Conservation (phyloP, 1,284 basidiomycete genomes). For the Ceratorhiza oryzae-sativae region DNA sequence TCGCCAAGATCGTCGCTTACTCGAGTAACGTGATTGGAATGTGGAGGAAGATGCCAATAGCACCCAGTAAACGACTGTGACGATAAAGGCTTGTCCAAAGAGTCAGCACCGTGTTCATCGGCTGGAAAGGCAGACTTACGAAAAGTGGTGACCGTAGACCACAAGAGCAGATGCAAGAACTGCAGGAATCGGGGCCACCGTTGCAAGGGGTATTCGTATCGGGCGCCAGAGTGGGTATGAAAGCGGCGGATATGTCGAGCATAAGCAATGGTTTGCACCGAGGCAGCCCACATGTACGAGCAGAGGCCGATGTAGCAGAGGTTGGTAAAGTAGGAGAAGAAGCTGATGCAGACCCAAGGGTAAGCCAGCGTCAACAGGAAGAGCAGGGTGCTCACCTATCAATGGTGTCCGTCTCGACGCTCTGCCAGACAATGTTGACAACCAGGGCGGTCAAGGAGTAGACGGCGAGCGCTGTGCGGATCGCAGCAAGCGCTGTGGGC, state of each 20-base stretch:
- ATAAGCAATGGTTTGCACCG: constrained; percentile 62
- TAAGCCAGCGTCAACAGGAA: not conserved
- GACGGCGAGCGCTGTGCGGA: constrained; percentile 60
- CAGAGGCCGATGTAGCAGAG: constrained; percentile 67
- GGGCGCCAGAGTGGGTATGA: constrained; percentile 18
- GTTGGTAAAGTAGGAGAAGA: constrained; percentile 68
- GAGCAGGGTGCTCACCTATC: constrained; percentile 43
- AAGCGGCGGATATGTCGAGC: constrained; percentile 45
- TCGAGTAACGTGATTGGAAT: constrained; percentile 52
- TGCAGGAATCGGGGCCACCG: constrained; percentile 65
- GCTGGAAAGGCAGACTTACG: constrained; percentile 57
- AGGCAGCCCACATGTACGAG: constrained; percentile 67
- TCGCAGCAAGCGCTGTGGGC: constrained; percentile 55
- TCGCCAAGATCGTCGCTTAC: constrained; percentile 17
- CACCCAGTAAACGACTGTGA: constrained; percentile 72
- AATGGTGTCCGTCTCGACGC: constrained; percentile 48
- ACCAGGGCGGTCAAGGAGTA: constrained; percentile 62
- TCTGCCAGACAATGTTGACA: constrained; percentile 55
- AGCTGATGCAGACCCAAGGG: constrained; percentile 45
- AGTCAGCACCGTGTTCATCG: constrained; percentile 27
- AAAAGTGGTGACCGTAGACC: constrained; percentile 62
- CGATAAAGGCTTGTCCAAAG: constrained; percentile 62
- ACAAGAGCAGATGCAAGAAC: constrained; percentile 63
- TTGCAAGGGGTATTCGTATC: constrained; percentile 61
- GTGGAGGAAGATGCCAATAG: constrained; percentile 58